Base-by-base conservation (phyloP, 2,329 filamentous ascomycete species). In the Karstenula rhodostoma region DNA sequence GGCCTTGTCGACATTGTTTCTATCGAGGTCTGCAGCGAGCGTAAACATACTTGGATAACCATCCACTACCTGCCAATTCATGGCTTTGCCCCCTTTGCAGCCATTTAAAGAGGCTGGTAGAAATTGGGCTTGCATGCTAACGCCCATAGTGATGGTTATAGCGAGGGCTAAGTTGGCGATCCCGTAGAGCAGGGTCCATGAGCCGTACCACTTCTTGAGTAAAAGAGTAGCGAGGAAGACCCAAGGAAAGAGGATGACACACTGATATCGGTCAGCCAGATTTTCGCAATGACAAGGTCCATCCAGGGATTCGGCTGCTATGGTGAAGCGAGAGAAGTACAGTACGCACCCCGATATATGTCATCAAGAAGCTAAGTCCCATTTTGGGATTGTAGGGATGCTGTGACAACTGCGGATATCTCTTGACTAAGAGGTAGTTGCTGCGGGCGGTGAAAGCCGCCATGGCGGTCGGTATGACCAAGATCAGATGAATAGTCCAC, bases 101-200 rank as follows among this genome's bases (percentile, higher is more conserved):
- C 27, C 35, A n/a, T 42, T 25, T 1, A 35, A 25, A 1, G 44
- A 40, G 35, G 47, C 50, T 8, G 67, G 67, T 1, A 69, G 58
- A 33, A 67, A 69, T 5, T 35, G 23, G 4, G 44, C 62, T 51
- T 69, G 59, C 27, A 65, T 37, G 22, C n/a, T 46, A 9, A 63
- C 33, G 17, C 60, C 64, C 32, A 60, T 43, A 1, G 47, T 32
- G 9, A 64, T 23, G 1, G 48, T 56, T 10, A 63, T 8, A n/a
- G 57, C 54, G n/a, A 69, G 62, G 6, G 32, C 53, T 10, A 65
- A 48, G 29, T 69, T 65, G 43, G 64, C 25, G 19, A 69, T 9
- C 4, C 64, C 67, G 22, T 55, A 40, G 1, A 58, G 13, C 12
- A 69, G 32, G 8, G 64, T 59, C 50, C 55, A 60, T 15, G 40